phyloP scores from a whole-genome alignment of 2,329 filamentous ascomycete species.

The Cercospora nicotianae region DNA sequence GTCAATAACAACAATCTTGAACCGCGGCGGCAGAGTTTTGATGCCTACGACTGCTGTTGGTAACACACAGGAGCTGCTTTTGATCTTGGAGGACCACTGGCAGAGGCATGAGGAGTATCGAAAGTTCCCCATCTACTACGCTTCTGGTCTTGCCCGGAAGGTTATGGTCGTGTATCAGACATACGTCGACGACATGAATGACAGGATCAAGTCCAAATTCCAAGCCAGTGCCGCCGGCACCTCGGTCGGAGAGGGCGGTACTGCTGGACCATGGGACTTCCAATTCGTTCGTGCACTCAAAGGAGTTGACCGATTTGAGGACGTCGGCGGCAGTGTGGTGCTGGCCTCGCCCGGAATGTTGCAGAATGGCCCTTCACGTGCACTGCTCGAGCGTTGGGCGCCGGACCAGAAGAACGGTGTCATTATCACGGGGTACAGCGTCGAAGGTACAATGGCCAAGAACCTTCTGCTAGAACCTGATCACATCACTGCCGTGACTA shows the following conservation, averaged over 20 bases:
- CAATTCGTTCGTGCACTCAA: conserved; percentile 89
- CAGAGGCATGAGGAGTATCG: conserved; percentile 83
- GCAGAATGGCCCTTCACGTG: conserved; percentile 90
- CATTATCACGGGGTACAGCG: conserved; percentile 96
- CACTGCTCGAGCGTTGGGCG: conserved; percentile 92
- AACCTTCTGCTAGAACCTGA: conserved; percentile 93
- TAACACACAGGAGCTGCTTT: conserved; percentile 85
- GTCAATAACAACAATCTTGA: conserved; percentile 85
- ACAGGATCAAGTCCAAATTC: conserved; percentile 97
- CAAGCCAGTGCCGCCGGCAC: conserved; percentile 74
- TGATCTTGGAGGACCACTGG: conserved; percentile 98
- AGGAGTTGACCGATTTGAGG: conserved; percentile 91
- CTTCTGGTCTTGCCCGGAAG: conserved; percentile 88
- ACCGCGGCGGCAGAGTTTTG: conserved; percentile 85
- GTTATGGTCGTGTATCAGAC: conserved; percentile 99
- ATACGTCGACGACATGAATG: conserved; percentile 97
- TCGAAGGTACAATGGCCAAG: conserved; percentile 98
- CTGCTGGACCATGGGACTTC: conserved; percentile 89
- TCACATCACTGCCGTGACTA: conserved; percentile 92
- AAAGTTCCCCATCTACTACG: conserved; percentile 94
- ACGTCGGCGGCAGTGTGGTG: conserved; percentile 95
- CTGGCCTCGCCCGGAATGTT: conserved; percentile 97
- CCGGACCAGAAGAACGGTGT: conserved; percentile 97
- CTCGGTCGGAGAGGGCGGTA: conserved; percentile 72
- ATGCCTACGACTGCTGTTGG: conserved; percentile 96